These are phyloP conservation scores for Coccomyxa sp. DNA, from an alignment of 139 green algal species.

Conservation along the genomic window DNA sequence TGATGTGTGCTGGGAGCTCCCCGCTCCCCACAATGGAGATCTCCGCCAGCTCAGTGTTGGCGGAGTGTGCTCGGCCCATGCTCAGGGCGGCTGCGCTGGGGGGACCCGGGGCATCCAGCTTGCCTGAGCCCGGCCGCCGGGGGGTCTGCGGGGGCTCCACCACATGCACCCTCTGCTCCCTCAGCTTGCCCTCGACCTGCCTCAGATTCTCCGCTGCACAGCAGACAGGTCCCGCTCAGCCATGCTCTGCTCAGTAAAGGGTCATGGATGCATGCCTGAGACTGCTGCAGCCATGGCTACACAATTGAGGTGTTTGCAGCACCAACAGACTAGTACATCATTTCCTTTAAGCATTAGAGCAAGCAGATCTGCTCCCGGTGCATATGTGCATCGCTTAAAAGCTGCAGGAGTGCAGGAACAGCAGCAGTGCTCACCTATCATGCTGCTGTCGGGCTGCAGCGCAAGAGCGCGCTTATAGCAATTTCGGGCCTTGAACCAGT, in stretches of 20 bases:
- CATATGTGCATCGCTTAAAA: too few relatives aligned
- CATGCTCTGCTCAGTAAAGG: too few relatives aligned
- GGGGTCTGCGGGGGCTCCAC: neutral
- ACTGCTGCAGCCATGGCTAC: too few relatives aligned
- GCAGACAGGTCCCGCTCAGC: too few relatives aligned
- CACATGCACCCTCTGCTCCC: neutral
- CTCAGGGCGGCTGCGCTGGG: too few relatives aligned
- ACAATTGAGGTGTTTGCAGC: neutral
- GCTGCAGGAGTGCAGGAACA: too few relatives aligned
- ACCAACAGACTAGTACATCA: neutral
- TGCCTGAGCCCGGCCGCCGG: neutral
- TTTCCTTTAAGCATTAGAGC: neutral
- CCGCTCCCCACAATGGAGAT: neutral
- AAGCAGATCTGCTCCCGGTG: neutral
- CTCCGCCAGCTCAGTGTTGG: neutral
- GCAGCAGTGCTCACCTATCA: conserved; percentile 8
- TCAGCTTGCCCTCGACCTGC: neutral
- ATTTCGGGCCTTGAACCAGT: conserved; percentile 41
- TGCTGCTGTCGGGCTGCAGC: conserved; percentile 34
- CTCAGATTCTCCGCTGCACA: conserved; percentile 4
- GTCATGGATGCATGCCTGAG: neutral
- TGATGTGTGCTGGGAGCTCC: too few relatives aligned
- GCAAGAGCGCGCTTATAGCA: conserved; percentile 64
- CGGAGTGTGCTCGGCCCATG: conserved; percentile 2
- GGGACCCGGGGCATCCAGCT: neutral